Evolutionary conservation across 306 rosid species (phyloP).

Genomic region (Rosa multiflora): DNA sequence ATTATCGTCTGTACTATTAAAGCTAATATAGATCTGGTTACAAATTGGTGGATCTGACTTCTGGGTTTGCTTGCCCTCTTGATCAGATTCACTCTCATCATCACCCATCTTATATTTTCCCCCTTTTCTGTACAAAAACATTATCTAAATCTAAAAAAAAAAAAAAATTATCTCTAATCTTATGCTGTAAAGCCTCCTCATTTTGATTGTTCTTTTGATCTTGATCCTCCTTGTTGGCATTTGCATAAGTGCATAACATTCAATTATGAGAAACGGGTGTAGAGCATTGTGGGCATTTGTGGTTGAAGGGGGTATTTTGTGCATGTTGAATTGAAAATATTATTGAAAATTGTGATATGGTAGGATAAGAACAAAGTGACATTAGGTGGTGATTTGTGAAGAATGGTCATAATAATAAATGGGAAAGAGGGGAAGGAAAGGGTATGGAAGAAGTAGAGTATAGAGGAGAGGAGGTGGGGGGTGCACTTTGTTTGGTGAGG

Average conservation of each 20-base stretch:
- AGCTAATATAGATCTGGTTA: conserved; percentile 44
- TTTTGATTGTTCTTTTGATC: background rate
- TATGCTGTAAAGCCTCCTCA: background rate
- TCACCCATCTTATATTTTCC: background rate
- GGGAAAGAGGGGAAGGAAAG: background rate
- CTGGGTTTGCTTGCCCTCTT: conserved; percentile 3
- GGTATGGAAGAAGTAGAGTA: background rate
- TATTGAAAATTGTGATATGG: background rate
- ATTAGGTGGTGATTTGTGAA: background rate
- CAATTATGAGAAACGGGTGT: background rate
- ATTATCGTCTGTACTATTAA: conserved; percentile 37
- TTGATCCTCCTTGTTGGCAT: background rate
- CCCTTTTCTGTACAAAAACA: conserved; percentile 37
- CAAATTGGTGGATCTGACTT: conserved; percentile 37
- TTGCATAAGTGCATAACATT: background rate
- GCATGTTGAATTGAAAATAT: background rate
- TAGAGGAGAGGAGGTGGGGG: background rate
- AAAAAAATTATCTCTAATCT: background rate
- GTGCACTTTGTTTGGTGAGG: conserved; percentile 8
- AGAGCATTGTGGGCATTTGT: background rate
- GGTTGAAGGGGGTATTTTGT: too few relatives aligned
- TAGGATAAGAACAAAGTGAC: conserved; percentile 1
- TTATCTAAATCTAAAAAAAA: conserved; percentile 23
- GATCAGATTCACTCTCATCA: background rate
- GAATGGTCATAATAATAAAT: background rate